These are phyloP conservation scores for Coniochaeta hoffmannii DNA, from an alignment of 2,329 filamentous ascomycete genomes.

Conservation along the genomic window DNA sequence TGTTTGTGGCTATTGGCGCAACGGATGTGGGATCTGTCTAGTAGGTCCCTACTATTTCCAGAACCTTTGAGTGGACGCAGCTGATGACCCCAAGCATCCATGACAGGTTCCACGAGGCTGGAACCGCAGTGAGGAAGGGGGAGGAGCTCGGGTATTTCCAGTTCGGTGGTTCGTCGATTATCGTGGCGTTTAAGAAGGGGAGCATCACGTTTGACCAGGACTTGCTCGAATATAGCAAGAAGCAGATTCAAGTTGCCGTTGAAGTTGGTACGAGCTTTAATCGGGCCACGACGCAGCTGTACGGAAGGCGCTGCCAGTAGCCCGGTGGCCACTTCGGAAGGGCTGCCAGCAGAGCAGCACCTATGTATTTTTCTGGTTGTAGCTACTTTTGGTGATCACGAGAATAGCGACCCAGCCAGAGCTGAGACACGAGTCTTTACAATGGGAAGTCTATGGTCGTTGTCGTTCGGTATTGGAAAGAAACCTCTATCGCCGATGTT, in stretches of 20 bases:
- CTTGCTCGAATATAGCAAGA: neutral
- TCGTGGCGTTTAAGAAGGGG: slow-evolving; percentile 28
- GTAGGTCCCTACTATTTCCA: slow-evolving; percentile 17
- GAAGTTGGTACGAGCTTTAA: neutral
- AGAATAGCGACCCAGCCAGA: no score
- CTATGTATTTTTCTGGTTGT: no score
- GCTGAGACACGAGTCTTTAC: no score
- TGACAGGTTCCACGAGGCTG: slow-evolving; percentile 21
- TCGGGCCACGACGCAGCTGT: no score
- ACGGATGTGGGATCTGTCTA: slow-evolving; percentile 30
- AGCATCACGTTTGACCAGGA: slow-evolving; percentile 30
- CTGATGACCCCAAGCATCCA: slow-evolving; percentile 15
- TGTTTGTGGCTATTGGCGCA: slow-evolving; percentile 33
- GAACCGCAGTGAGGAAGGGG: slow-evolving; percentile 26
- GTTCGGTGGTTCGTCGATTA: slow-evolving; percentile 31
- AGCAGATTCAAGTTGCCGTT: neutral
- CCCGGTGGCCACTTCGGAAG: no score
- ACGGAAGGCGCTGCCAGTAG: no score
- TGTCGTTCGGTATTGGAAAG: no score
- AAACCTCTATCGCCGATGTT: no score
- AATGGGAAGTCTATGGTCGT: no score
- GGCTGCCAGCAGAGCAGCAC: no score
- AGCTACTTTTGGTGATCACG: no score
- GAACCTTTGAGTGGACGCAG: neutral
- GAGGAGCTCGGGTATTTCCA: slow-evolving; percentile 31